Percentiles rank a stretch among this genome's conserved stretches.
Evolutionary conservation across 768 basidiomycete species (phyloP).

Genomic region (Guyanaporus albipodus): DNA sequence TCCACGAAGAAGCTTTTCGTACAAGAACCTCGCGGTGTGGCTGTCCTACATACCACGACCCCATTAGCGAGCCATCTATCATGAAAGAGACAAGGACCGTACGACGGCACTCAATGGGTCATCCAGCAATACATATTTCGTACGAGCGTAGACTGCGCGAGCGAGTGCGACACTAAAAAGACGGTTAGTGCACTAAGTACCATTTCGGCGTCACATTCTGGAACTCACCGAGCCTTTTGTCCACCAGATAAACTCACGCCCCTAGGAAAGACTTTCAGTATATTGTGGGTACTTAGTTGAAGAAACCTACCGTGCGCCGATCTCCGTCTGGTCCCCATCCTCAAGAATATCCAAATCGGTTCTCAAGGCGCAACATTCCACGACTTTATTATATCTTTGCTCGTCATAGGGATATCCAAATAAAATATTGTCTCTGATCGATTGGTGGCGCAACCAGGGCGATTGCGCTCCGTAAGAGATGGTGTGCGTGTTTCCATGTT

Average conservation of each 20-base stretch:
- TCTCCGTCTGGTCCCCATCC: conserved; percentile 82
- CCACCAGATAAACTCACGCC: conserved; percentile 79
- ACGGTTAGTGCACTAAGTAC: conserved; percentile 9
- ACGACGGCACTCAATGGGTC: conserved; percentile 83
- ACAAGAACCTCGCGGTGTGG: conserved; percentile 61
- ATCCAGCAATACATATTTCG: conserved; percentile 69
- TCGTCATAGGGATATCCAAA: conserved; percentile 71
- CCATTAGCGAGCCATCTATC: not conserved
- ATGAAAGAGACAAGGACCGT: conserved; percentile 25
- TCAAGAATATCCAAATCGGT: conserved; percentile 83
- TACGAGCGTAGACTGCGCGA: conserved; percentile 73
- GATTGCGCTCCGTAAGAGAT: conserved; percentile 74
- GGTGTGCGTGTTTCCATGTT: conserved; percentile 54
- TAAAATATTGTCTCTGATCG: conserved; percentile 77
- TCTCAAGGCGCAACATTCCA: conserved; percentile 80
- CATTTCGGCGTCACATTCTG: too few relatives aligned
- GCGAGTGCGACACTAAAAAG: conserved; percentile 69
- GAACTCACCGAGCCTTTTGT: conserved; percentile 67
- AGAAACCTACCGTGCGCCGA: conserved; percentile 56
- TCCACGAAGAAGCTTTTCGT: conserved; percentile 62
- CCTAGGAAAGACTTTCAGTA: conserved; percentile 27
- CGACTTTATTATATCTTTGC: conserved; percentile 66
- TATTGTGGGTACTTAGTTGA: not conserved
- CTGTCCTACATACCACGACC: conserved; percentile 47
- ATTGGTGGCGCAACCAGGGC: conserved; percentile 66